These are phyloP conservation scores for Pinus albicaulis DNA, from an alignment of 75 land plant species.

Conservation along the genomic window DNA sequence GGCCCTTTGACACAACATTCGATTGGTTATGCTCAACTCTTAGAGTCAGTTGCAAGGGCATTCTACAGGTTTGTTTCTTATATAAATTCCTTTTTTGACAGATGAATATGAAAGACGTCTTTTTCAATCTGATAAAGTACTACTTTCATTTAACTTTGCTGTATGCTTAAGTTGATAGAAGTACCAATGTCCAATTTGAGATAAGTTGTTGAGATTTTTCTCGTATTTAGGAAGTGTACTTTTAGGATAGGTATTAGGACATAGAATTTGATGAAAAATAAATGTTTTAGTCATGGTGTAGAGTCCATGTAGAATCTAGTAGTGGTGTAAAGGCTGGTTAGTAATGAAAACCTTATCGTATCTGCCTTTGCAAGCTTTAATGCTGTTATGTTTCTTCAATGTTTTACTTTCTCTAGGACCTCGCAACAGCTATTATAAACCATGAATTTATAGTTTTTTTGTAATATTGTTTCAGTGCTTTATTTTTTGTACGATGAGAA, in stretches of 20 bases:
- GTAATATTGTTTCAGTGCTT: too few species aligned
- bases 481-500: too few species aligned
- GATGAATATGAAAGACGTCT: not conserved
- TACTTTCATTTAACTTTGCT: too few species aligned
- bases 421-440: too few species aligned
- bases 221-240: too few species aligned
- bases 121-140: not conserved
- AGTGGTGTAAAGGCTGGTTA: not conserved
- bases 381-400: not conserved
- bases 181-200: not conserved
- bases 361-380: not conserved
- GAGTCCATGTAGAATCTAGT: not conserved
- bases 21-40: slow-evolving; percentile 49
- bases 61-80: slow-evolving; percentile 66
- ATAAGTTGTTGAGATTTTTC: not conserved
- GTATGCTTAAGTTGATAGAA: too few species aligned
- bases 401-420: not conserved
- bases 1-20: slow-evolving; percentile 61
- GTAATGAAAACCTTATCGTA: not conserved
- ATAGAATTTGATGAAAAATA: not conserved
- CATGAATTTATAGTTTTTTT: too few species aligned
- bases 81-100: not conserved
- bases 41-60: slow-evolving; percentile 70
- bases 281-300: not conserved
- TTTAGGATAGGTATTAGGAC: not conserved